These are phyloP conservation scores for Glomus cerebriforme DNA, from an alignment of 192 early-diverging fungal species.

Conservation along the genomic window DNA sequence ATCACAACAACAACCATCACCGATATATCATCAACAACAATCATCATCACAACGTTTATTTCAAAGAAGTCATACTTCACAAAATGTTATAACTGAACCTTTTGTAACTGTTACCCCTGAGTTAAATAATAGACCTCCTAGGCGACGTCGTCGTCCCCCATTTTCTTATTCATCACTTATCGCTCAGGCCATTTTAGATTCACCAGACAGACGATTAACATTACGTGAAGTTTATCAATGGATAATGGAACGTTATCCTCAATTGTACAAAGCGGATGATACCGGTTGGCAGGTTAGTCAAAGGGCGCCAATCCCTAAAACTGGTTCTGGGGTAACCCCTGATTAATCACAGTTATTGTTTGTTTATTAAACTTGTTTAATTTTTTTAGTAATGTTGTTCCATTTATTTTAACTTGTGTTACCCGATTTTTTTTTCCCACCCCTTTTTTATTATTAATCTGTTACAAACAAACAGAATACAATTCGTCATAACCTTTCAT, in stretches of 20 bases:
- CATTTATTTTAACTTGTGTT: background rate
- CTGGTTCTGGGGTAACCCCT: background rate
- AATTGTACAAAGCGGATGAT: conserved; percentile 70
- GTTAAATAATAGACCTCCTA: conserved; percentile 27
- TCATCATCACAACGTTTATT: background rate
- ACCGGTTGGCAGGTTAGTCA: conserved; percentile 59
- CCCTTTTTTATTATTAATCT: background rate
- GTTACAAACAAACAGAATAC: conserved; percentile 63
- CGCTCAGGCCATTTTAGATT: conserved; percentile 74
- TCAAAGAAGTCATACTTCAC: conserved; percentile 23
- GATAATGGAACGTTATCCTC: conserved; percentile 73
- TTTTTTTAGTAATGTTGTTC: background rate
- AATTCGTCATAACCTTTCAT: conserved; percentile 81
- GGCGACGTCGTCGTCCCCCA: conserved; percentile 50
- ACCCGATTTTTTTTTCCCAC: background rate
- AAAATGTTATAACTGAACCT: conserved; percentile 24
- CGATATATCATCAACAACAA: background rate
- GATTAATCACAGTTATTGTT: background rate
- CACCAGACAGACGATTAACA: conserved; percentile 68
- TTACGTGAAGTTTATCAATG: conserved; percentile 86
- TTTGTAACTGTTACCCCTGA: conserved; percentile 31
- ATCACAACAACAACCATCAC: background rate
- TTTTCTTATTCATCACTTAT: conserved; percentile 84
- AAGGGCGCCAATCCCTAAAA: background rate
- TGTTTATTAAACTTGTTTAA: background rate